Conservation (phyloP, 331 rosid genomes). For the Ulmus americana region DNA sequence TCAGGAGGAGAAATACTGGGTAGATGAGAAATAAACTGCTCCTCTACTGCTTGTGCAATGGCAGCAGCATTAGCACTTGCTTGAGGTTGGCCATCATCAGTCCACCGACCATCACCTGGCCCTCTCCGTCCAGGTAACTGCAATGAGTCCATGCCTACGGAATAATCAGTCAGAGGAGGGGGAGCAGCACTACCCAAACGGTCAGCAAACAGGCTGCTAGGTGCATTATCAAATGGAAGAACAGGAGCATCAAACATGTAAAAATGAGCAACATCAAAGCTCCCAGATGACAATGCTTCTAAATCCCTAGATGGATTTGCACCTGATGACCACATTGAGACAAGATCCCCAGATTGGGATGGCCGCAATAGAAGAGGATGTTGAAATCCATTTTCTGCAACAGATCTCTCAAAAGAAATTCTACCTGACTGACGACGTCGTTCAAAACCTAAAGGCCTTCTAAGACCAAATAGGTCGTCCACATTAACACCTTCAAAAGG, state of each 20-base stretch:
- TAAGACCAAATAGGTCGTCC: conserved; percentile 87
- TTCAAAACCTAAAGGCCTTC: conserved; percentile 73
- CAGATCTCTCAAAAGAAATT: conserved; percentile 84
- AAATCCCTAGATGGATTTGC: conserved; percentile 63
- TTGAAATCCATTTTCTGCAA: conserved; percentile 81
- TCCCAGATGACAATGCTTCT: conserved; percentile 69
- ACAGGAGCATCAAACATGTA: conserved; percentile 96
- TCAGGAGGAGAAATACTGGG: conserved; percentile 44
- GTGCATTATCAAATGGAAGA: conserved; percentile 69
- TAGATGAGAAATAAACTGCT: conserved; percentile 58
- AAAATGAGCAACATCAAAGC: conserved; percentile 75
- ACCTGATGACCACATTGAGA: conserved; percentile 72
- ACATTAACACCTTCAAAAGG: conserved; percentile 98
- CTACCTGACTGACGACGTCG: conserved; percentile 90
- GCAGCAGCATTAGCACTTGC: conserved; percentile 74
- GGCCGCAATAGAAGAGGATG: conserved; percentile 94
- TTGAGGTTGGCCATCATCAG: conserved; percentile 98
- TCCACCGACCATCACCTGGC: conserved; percentile 87
- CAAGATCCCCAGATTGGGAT: conserved; percentile 65
- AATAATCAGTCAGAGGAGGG: conserved; percentile 87
- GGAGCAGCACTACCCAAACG: conserved; percentile 80
- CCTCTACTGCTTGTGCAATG: conserved; percentile 92
- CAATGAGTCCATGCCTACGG: conserved; percentile 89
- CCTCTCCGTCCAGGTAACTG: conserved; percentile 83
- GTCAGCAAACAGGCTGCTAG: conserved; percentile 71